Base-by-base conservation (phyloP, 2,329 filamentous ascomycete species). In the Ophiosphaerella narmari region DNA sequence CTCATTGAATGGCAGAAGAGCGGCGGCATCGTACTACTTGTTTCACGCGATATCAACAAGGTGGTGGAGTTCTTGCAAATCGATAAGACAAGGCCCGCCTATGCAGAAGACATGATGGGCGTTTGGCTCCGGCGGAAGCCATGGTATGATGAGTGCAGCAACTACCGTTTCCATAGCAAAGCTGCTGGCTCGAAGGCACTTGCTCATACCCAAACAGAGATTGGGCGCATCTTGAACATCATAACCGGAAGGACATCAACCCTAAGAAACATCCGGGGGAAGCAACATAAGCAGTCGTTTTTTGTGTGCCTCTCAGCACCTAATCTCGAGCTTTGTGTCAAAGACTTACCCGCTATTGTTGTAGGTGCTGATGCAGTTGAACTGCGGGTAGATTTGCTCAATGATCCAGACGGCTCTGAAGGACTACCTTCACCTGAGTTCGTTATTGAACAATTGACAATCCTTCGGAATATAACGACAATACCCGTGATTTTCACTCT, bases 361-460 rank as follows among this genome's bases (percentile, higher is more conserved):
- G 86, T 95, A 35, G 94, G 94, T 4, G 89, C 90, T 7, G 93
- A 99, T 75, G 94, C 93, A 3, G 90, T 97, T 9, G 94, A 99
- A 74, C 77, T 99, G 43, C 86, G 94, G n/a, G 90, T 96, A 4
- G 94, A 99, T 74, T 78, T 99, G 36, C 82, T 99, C 13, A 82
- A 88, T 54, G 89, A 97, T 65, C 84, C 86, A 5, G 80, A 85
- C 3, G 77, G 77, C 11, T 69, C 78, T 16, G 76, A 77, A 39
- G 82, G 81, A 0, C 77, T 87, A 43, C 85, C 86, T 7, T 81
- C 83, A 0, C 75, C 85, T 0, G 91, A 96, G 50, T 96, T 89
- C 55, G 83, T 99, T 31, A 85, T 86, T 39, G 85, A 88, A 23
- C 92, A 99, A 66, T 81, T 97, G 34, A 87, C 92, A 1, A 79